These are phyloP conservation scores for Backusella tarrabulga DNA, from an alignment of 192 early-diverging fungal species.

Conservation along the genomic window DNA sequence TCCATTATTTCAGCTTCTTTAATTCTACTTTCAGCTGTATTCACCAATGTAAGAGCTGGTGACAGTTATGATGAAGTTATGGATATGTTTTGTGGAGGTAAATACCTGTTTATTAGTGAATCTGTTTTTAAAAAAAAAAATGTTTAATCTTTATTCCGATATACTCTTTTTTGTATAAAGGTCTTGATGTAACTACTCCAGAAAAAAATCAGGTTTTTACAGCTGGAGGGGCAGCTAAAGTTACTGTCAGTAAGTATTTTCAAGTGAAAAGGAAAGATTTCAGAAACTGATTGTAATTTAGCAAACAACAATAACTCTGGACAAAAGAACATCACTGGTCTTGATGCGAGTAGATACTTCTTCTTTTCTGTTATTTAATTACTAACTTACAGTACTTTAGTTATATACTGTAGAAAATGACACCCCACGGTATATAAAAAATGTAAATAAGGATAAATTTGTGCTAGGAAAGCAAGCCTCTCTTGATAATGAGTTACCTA, in stretches of 20 bases:
- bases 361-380: not conserved
- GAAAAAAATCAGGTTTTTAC: not conserved
- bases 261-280: not conserved
- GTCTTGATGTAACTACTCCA: conserved; percentile 15
- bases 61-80: conserved; percentile 18
- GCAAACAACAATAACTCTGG: not conserved
- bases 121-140: not conserved
- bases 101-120: not conserved
- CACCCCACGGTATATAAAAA: conserved; percentile 17
- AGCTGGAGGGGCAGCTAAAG: conserved; percentile 13
- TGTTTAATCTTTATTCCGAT: not conserved
- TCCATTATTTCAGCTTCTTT: conserved; percentile 16
- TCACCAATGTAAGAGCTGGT: conserved; percentile 3
- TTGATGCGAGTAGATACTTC: conserved; percentile 16
- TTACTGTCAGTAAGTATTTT: conserved; percentile 31
- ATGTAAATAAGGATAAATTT: conserved; percentile 15
- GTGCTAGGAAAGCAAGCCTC: conserved; percentile 18
- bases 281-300: not conserved
- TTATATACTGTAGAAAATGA: conserved; percentile 6
- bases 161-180: not conserved
- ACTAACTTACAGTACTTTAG: not conserved
- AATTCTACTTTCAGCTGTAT: not conserved
- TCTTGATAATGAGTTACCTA: conserved; percentile 8
- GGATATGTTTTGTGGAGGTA: conserved; percentile 18
- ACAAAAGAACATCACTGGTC: conserved; percentile 25